Evolutionary conservation across 2,329 filamentous ascomycete genomes (phyloP), one percentile per base, ranked within the genome.

Genomic region (Phialocephala sp.): DNA sequence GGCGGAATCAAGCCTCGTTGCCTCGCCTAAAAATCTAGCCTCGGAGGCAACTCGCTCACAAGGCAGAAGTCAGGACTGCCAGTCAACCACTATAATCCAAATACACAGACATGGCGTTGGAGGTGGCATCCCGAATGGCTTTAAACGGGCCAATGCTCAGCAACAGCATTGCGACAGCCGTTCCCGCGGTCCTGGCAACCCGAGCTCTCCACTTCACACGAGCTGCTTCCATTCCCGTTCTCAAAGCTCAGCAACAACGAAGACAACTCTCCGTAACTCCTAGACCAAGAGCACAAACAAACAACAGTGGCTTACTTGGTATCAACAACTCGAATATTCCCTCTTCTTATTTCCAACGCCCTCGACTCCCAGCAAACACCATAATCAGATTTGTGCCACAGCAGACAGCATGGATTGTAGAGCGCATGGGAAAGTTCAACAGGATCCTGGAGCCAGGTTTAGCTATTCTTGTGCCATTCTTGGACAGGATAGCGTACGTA

Each of bases 391-490:
- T 98, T 80, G 95, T 99, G 50, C 95, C 95, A n/a, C 95, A 99
- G 81, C 95, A 99, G 83, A 98, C 94, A 73, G 95, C 95, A 79
- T 99, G 95, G 95, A 94, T 99, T 66, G 95, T 99, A 64, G 95
- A 99, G 86, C 94, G 95, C 76, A 99, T 99, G 95, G 95, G 95
- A 75, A 95, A 94, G 80, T 99, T 97, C 83, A 91, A 92, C 81
- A 87, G 94, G 67, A 97, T 99, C 75, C 83, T 99, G 59, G 88
- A 97, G 74, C 95, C 95, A 3, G 95, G 95, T 64, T 84, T 99
- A 68, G 94, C 95, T 24, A 85, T 99, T 69, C 81, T 99, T 72
- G 85, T 95, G 62, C 95, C 95, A 1, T 91, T 98, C 72, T 82
- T 99, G 78, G 95, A 99, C 80, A 91, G 93, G 68, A 98, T 99